A percentile compares a stretch with the other conserved stretches of the same genome.
Evolutionary conservation across 1,139 yeast genomes (phyloP).

Genomic region (Blastobotrys ciferrii): DNA sequence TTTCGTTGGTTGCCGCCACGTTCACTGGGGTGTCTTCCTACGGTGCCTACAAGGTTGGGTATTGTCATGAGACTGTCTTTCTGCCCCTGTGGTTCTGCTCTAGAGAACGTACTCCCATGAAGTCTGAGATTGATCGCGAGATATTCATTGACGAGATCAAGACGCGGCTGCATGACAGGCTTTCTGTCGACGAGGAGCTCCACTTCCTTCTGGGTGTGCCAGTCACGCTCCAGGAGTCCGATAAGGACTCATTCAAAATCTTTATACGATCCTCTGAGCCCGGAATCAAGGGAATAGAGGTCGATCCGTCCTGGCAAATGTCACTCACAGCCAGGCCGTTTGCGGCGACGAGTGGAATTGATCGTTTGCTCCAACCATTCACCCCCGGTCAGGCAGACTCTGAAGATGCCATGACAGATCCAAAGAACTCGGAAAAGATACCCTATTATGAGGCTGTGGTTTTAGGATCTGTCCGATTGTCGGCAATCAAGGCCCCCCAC

Average conservation of each 20-base stretch:
- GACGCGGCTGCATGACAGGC: constrained; percentile 21
- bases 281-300: constrained; percentile 25
- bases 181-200: constrained; percentile 27
- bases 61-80: constrained; percentile 23
- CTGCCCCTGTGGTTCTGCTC: constrained; percentile 27
- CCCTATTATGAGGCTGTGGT: constrained; percentile 25
- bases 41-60: constrained; percentile 23
- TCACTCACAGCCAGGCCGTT: constrained; percentile 24
- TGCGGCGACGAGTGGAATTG: constrained; percentile 21
- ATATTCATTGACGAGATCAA: constrained; percentile 20
- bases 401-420: constrained; percentile 22
- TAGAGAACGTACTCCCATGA: constrained; percentile 22
- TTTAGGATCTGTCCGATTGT: constrained; percentile 21
- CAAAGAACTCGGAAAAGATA: constrained; percentile 15
- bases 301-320: constrained; percentile 21
- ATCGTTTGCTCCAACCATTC: constrained; percentile 24
- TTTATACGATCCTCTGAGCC: constrained; percentile 25
- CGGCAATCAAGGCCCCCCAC: constrained; percentile 9
- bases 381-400: constrained; percentile 24
- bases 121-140: constrained; percentile 22
- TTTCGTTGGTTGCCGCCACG: constrained; percentile 19
- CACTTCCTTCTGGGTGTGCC: constrained; percentile 24
- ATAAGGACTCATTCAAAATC: constrained; percentile 18
- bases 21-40: constrained; percentile 19
- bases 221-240: constrained; percentile 10